Evolutionary conservation across 1,139 yeast species (phyloP).

Genomic region (Lodderomyces theae): DNA sequence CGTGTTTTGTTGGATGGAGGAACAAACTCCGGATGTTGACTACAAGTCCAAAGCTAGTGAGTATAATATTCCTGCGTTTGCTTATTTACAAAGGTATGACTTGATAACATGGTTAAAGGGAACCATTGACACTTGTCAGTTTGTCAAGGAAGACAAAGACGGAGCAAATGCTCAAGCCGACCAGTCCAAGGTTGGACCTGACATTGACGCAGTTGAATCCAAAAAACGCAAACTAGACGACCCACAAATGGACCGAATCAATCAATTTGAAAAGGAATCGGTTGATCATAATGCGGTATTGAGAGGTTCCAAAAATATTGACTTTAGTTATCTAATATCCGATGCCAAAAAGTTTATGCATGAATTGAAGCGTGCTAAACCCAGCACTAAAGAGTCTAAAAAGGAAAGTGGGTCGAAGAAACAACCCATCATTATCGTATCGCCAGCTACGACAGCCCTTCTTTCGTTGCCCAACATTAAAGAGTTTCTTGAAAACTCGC

Average conservation of each 20-base stretch:
- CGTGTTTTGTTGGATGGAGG: conserved; percentile 77
- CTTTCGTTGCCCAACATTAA: conserved; percentile 79
- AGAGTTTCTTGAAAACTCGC: conserved; percentile 75
- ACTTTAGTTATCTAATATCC: conserved; percentile 69
- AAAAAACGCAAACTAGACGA: conserved; percentile 41
- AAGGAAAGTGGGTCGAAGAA: conserved; percentile 28
- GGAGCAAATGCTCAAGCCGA: conserved; percentile 13
- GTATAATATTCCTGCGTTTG: conserved; percentile 64
- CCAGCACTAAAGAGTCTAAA: conserved; percentile 6
- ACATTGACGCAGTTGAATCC: conserved; percentile 9
- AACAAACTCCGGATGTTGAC: conserved; percentile 76
- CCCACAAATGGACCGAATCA: conserved; percentile 54
- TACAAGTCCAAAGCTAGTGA: conserved; percentile 73
- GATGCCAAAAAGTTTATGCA: conserved; percentile 66
- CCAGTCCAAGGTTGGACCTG: conserved; percentile 7
- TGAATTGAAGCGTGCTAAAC: conserved; percentile 46
- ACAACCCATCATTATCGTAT: conserved; percentile 88
- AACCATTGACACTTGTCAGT: conserved; percentile 54
- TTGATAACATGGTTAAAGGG: conserved; percentile 80
- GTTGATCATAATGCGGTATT: conserved; percentile 78
- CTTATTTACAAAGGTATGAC: conserved; percentile 84
- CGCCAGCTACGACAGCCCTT: conserved; percentile 93
- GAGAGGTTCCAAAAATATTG: conserved; percentile 73
- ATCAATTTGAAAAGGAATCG: conserved; percentile 61
- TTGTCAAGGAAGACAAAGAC: conserved; percentile 30